Evolutionary conservation across 2,329 filamentous ascomycete genomes (phyloP).

Genomic region (Arthrinium phaeospermum): DNA sequence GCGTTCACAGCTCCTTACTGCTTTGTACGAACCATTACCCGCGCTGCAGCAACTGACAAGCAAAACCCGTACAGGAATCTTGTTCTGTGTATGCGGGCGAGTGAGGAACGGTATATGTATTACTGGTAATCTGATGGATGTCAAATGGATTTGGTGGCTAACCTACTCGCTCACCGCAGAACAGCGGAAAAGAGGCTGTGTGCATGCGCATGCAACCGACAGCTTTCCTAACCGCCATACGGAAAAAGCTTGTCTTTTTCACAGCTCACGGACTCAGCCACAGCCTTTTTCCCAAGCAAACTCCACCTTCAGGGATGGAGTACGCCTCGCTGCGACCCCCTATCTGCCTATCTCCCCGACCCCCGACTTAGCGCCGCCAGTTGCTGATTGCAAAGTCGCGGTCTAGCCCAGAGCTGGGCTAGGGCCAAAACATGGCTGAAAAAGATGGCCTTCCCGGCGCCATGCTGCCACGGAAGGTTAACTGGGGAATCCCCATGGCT

Average conservation of each 20-base stretch:
- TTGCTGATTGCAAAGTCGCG: background rate
- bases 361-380: background rate
- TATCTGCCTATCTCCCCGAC: background rate
- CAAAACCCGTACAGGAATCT: background rate
- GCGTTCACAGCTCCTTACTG: background rate
- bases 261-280: slow-evolving; percentile 4
- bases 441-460: slow-evolving; percentile 15
- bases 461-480: slow-evolving; percentile 10
- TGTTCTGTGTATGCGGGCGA: too few relatives aligned
- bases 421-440: slow-evolving; percentile 10
- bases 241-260: background rate
- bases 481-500: background rate
- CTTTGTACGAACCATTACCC: background rate
- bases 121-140: background rate
- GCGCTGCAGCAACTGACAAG: background rate
- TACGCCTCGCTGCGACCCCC: background rate
- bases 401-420: background rate
- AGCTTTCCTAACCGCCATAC: background rate
- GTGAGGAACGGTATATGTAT: too few relatives aligned
- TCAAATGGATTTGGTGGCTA: background rate
- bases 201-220: background rate
- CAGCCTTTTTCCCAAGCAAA: background rate
- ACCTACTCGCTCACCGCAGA: background rate
- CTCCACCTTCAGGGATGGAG: background rate
- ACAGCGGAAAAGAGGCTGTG: background rate